phyloP scores from a whole-genome alignment of 768 basidiomycete species.

The Agrocybe chaxingu region DNA sequence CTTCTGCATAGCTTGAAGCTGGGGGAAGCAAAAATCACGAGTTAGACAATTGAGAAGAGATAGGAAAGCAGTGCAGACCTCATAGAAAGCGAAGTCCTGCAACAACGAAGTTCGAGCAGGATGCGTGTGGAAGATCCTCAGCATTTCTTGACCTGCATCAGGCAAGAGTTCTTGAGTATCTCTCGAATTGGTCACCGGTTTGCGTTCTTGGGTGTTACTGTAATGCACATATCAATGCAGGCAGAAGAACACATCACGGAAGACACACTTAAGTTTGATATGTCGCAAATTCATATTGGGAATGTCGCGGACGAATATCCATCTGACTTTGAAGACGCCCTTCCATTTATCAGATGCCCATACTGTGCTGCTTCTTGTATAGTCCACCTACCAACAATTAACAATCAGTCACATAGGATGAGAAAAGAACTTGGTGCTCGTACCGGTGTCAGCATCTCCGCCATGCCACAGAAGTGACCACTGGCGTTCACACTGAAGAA shows the following conservation, averaged over 20 bases:
- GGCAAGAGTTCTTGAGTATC: constrained; percentile 97
- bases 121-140: constrained; percentile 92
- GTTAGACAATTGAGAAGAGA: background rate
- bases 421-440: constrained; percentile 17
- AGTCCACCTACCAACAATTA: constrained; percentile 62
- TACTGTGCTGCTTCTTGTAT: constrained; percentile 90
- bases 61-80: constrained; percentile 43
- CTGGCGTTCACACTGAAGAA: constrained; percentile 99
- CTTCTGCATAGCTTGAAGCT: constrained; percentile 90
- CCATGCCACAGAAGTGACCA: constrained; percentile 98
- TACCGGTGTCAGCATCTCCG: constrained; percentile 95
- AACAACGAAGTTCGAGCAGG: constrained; percentile 90
- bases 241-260: background rate
- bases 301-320: constrained; percentile 97
- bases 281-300: constrained; percentile 87
- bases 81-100: constrained; percentile 92
- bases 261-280: constrained; percentile 76
- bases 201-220: constrained; percentile 96
- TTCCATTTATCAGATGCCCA: constrained; percentile 99
- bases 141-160: constrained; percentile 95
- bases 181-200: constrained; percentile 96
- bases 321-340: constrained; percentile 96
- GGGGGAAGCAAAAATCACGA: constrained; percentile 3
- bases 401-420: background rate
- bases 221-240: constrained; percentile 3